Conservation (phyloP, 495 filamentous ascomycete genomes). For the Letharia lupina region DNA sequence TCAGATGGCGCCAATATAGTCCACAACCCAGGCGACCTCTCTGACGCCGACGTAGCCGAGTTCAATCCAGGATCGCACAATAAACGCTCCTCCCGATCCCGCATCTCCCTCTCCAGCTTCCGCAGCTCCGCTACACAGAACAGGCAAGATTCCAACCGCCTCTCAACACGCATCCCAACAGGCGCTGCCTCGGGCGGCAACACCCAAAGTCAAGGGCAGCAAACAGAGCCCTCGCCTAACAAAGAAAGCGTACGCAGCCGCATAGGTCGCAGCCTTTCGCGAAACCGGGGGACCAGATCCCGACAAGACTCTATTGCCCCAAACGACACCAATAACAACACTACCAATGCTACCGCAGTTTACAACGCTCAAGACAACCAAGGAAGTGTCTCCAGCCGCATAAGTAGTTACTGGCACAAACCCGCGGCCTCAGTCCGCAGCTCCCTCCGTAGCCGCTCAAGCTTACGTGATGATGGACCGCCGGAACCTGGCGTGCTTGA, state of each 20-base stretch:
- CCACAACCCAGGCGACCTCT: conserved; percentile 45
- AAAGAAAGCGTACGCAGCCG: conserved; percentile 15
- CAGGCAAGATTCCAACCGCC: conserved; percentile 10
- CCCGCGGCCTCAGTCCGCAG: conserved; percentile 17
- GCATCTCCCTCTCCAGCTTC: conserved; percentile 73
- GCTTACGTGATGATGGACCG: conserved; percentile 21
- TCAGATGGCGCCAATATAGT: conserved; percentile 19
- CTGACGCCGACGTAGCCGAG: conserved; percentile 73
- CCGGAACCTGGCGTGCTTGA: conserved; percentile 35
- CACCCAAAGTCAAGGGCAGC: conserved; percentile 7
- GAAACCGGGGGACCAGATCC: conserved; percentile 11
- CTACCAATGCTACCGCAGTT: not conserved
- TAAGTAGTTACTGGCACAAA: conserved; percentile 9
- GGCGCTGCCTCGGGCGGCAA: conserved; percentile 3
- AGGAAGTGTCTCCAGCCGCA: conserved; percentile 13
- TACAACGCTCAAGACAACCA: conserved; percentile 1
- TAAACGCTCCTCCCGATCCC: conserved; percentile 47
- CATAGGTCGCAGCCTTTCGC: conserved; percentile 21
- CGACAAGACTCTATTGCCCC: not conserved
- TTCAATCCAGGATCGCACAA: conserved; percentile 64
- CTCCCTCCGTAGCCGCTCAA: conserved; percentile 25
- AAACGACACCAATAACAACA: not conserved
- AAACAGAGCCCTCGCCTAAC: conserved; percentile 5
- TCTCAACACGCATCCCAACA: conserved; percentile 12
- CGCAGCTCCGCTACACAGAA: conserved; percentile 62